Base-by-base conservation (phyloP, 2,329 filamentous ascomycete genomes). In the Verticillium isaacii region DNA sequence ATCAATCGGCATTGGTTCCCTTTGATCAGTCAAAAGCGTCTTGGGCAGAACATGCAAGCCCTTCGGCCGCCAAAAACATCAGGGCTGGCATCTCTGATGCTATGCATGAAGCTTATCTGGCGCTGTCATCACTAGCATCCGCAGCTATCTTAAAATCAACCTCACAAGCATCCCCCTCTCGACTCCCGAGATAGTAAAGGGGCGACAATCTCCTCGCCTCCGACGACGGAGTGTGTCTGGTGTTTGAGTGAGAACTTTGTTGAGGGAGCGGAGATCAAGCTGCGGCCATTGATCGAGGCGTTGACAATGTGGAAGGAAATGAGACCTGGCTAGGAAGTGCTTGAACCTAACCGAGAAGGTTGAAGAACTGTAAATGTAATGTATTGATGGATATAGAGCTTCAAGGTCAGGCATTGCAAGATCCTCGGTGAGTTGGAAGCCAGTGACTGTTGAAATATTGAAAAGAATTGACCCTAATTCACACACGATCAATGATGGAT, bases 131-230 rank as follows among this genome's bases (percentile, higher is more conserved):
- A 29, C 17, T 19, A 66, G 3, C 3, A n/a, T 8, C 6, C 6
- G 5, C 14, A 41, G 37, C 12, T 41, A 41, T 15, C 5, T 41
- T 7, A 19, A 41, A 17, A 41, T 41, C 37, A 41, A 41, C 15
- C 14, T 41, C 37, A 41, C 12, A 17, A 17, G 37, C 15, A 41
- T n/a, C 15, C 17, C 37, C 6, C 15, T 41, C 3, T 17, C 37
- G 14, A 41, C 69, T 0, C 69, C 67, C 0, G 72, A 74, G 25
- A 69, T 68, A 0, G 66, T 64, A 2, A 65, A 66, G 25, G 25
- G 68, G 66, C n/a, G 68, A 70, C 29, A 61, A 71, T 14, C 59
- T 75, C 2, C 72, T 72, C 2, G 65, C 66, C 3, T 64, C 67
- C 15, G 72, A 74, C 64, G 0, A 68, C 63, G 0, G 66, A 67